Base-by-base conservation (phyloP, 1,139 yeast species). In the Geotrichum candidum region DNA sequence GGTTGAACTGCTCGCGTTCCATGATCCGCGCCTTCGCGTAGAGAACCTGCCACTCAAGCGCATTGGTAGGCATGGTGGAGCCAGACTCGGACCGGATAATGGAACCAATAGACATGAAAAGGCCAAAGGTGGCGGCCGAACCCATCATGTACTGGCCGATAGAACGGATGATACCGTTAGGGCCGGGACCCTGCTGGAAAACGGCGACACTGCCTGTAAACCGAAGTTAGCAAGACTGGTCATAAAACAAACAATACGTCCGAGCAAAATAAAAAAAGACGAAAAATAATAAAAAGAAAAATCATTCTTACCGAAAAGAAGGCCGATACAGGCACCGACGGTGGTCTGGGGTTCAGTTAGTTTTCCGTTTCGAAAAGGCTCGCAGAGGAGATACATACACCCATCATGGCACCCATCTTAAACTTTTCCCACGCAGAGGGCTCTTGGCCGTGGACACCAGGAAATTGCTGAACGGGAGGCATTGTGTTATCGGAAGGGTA, bases 351-450 rank as follows among this genome's bases (percentile, higher is more conserved):
- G 45, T 52, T 56, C 41, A 25, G 61, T 55, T 55, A 58, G 50
- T 25, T 55, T 25, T 38, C n/a, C 15, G 27, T 46, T 5, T 18
- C 52, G 18, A 31, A 46, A 27, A 15, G 51, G 25, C 11, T 31
- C 13, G n/a, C 41, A 51, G 23, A 51, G 13, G 29, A 55, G 35
- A 63, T 67, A 70, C 81, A 66, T 73, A 76, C 83, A 62, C 99
- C 99, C 98, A 94, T 95, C 78, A 92, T 79, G 66, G 92, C 87
- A 62, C 99, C 99, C 98, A 94, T 95, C 78, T 94, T 94, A 83
- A 94, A 89, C 78, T 92, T 94, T 65, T 94, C 97, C 78, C 91
- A 91, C 77, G 88, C 86, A 57, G 97, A 87, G 63, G 95, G 96
- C 73, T 87, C 90, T 68, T 88, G 94, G 60, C 71, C 70, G 65